Base-by-base conservation (phyloP, 2,329 filamentous ascomycete species). In the Septoria petroselini region DNA sequence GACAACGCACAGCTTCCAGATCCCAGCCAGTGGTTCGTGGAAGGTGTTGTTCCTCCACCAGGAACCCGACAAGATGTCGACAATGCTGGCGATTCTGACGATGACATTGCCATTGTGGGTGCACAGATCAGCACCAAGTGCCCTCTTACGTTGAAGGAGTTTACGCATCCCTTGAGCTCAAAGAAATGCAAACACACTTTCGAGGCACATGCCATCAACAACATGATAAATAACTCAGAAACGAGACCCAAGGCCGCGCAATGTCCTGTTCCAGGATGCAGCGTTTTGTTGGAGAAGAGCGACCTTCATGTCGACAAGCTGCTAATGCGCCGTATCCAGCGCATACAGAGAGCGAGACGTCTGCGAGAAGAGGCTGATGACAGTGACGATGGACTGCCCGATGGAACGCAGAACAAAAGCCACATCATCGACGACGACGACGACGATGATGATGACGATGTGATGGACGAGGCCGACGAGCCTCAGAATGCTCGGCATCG, bases 131-230 rank as follows among this genome's bases (percentile, higher is more conserved):
- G 80, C 65, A 79, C 84, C 25, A 83, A 80, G 59, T 91, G 86
- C 61, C 85, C 85, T 0, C 66, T 91, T 15, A 85, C 85, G 0
- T 71, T 89, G 57, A 73, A 73, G 43, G 72, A 78, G 37, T 83
- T 88, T 71, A 71, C 73, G 34, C 77, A 88, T 44, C 86, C 86
- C 0, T 82, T 80, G 61, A 86, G 79, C 48, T 86, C 80, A 59
- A 71, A 65, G 11, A 79, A 80, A 57, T 91, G 86, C 71, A 82
- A 79, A 48, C 86, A 91, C 65, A 83, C 79, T 0, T 91, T 88
- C 63, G 84, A 91, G 63, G 84, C 80, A 65, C 62, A 65, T 1
- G 80, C 81, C 0, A 83, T 91, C 31, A 50, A 79, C 18, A 76
- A 81, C 35, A 83, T 73, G 65, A 75, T 75, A 30, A 47, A 65